These are phyloP conservation scores for Conidiobolus incongruus DNA, from an alignment of 371 early-diverging fungal genomes.

Conservation along the genomic window DNA sequence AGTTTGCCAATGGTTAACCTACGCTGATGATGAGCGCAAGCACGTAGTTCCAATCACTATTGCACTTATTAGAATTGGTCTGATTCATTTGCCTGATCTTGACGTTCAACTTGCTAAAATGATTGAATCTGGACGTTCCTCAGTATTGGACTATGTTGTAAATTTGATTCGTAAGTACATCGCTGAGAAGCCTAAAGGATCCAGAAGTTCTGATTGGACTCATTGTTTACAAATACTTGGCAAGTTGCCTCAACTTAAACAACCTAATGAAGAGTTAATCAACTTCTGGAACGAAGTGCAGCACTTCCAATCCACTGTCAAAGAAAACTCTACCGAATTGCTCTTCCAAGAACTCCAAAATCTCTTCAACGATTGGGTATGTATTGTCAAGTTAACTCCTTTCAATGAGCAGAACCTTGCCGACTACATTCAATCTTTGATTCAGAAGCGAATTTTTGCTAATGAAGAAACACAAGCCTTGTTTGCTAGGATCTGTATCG, in stretches of 20 bases:
- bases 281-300: constrained; percentile 9
- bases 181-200: constrained; percentile 33
- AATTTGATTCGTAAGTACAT: constrained; percentile 47
- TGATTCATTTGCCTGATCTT: constrained; percentile 54
- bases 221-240: not conserved
- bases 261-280: constrained; percentile 25
- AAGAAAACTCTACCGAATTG: constrained; percentile 2
- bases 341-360: constrained; percentile 22
- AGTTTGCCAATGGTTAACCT: constrained; percentile 78
- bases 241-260: constrained; percentile 15
- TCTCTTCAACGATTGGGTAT: constrained; percentile 77
- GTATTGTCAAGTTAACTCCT: constrained; percentile 57
- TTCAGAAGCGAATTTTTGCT: constrained; percentile 51
- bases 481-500: constrained; percentile 77
- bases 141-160: constrained; percentile 56
- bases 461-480: constrained; percentile 48
- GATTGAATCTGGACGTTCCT: constrained; percentile 45
- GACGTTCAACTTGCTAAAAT: constrained; percentile 68
- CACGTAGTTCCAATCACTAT: constrained; percentile 62
- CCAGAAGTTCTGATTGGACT: constrained; percentile 16
- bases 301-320: constrained; percentile 8
- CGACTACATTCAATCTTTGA: constrained; percentile 34
- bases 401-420: constrained; percentile 46
- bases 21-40: constrained; percentile 84
- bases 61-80: constrained; percentile 50